Conservation (phyloP, 352 stramenopile species). For the Phytopythium cucurbitacearum region DNA sequence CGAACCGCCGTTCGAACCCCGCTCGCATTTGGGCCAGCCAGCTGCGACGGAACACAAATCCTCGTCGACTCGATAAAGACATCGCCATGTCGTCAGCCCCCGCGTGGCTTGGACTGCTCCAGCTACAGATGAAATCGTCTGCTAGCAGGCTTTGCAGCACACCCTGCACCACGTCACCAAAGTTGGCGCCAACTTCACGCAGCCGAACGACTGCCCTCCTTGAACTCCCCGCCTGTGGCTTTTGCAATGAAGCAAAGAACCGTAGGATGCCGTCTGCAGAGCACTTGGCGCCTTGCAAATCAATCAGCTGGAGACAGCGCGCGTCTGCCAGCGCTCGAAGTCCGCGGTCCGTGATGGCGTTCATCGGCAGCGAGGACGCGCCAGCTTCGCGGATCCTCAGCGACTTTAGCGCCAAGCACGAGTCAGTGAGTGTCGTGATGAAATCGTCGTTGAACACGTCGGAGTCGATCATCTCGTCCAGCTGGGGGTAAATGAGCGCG, state of each 20-base stretch:
- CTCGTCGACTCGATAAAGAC: constrained; percentile 30
- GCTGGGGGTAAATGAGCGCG: constrained; percentile 43
- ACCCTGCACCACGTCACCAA: constrained; percentile 28
- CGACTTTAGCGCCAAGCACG: constrained; percentile 19
- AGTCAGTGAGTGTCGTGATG: constrained; percentile 13
- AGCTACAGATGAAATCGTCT: not conserved
- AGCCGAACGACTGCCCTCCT: constrained; percentile 14
- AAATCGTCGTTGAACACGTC: constrained; percentile 49
- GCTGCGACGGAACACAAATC: constrained; percentile 30
- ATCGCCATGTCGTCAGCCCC: constrained; percentile 5
- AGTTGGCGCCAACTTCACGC: constrained; percentile 33
- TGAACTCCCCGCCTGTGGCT: not conserved
- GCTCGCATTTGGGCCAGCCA: constrained; percentile 24
- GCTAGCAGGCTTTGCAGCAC: constrained; percentile 19
- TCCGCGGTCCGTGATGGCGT: constrained; percentile 31
- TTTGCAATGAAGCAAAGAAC: constrained; percentile 4
- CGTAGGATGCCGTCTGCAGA: constrained; percentile 18
- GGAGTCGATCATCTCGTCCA: constrained; percentile 55
- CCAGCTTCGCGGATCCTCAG: constrained; percentile 35
- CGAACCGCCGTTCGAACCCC: constrained; percentile 12
- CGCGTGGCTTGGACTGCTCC: too few relatives aligned
- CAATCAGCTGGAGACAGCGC: constrained; percentile 15
- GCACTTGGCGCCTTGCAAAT: constrained; percentile 35
- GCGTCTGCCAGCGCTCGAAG: constrained; percentile 20
- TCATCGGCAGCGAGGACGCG: constrained; percentile 10